These are phyloP conservation scores for Triticum dicoccoides DNA, from an alignment of 176 grass and related monocot genomes.

Conservation along the genomic window DNA sequence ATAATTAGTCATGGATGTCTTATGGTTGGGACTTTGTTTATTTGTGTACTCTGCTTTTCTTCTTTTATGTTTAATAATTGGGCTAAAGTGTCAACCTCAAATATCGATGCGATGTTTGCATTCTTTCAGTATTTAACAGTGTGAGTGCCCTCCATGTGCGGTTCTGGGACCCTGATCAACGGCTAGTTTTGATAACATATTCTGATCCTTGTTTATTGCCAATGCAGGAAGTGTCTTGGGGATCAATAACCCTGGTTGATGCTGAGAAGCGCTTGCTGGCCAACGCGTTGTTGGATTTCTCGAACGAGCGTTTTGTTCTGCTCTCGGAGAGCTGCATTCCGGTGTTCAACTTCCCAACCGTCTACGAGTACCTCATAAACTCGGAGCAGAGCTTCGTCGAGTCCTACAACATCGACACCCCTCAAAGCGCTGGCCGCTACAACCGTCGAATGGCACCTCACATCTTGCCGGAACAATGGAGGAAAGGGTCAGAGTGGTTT, in stretches of 20 bases:
- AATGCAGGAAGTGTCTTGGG: conserved; percentile 87
- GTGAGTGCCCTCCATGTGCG: conserved; percentile 5
- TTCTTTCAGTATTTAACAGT: background rate
- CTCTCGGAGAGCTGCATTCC: conserved; percentile 86
- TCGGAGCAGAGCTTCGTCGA: conserved; percentile 65
- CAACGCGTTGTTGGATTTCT: conserved; percentile 79
- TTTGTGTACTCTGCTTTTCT: background rate
- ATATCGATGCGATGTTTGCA: background rate
- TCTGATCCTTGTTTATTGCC: conserved; percentile 1
- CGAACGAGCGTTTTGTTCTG: conserved; percentile 72
- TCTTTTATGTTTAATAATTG: background rate
- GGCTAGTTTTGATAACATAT: background rate
- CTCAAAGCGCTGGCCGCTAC: conserved; percentile 62
- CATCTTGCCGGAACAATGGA: conserved; percentile 55
- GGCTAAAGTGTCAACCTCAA: background rate
- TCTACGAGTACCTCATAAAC: conserved; percentile 79
- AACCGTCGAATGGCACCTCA: conserved; percentile 80
- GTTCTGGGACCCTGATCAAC: background rate
- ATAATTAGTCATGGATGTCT: background rate
- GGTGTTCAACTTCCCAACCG: conserved; percentile 64
- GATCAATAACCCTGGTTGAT: conserved; percentile 75
- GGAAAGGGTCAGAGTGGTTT: conserved; percentile 88
- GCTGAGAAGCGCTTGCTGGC: conserved; percentile 85
- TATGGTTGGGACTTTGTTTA: background rate
- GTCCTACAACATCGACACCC: conserved; percentile 65